These are phyloP conservation scores for Amaranthus tricolor DNA, from an alignment of 179 eudicot genomes.

Conservation along the genomic window DNA sequence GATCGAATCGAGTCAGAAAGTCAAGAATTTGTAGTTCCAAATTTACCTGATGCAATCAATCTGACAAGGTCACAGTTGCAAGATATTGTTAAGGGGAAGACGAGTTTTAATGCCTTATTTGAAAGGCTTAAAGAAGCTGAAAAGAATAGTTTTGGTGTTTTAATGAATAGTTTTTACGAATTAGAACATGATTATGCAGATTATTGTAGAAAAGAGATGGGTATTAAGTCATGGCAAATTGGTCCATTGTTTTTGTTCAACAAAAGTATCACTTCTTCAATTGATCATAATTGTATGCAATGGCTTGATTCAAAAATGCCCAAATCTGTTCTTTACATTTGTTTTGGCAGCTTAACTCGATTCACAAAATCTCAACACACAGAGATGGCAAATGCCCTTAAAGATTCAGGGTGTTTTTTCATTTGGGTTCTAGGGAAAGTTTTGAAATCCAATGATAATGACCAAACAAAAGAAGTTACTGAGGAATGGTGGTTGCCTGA, in stretches of 20 bases:
- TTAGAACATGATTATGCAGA: slow-evolving; percentile 34
- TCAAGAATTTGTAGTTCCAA: slow-evolving; percentile 39
- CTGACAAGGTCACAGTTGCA: slow-evolving; percentile 44
- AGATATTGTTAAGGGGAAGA: slow-evolving; percentile 33
- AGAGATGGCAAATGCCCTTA: slow-evolving; percentile 44
- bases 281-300: slow-evolving; percentile 24
- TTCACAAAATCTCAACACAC: slow-evolving; percentile 36
- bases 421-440: slow-evolving; percentile 41
- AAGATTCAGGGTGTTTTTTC: slow-evolving; percentile 27
- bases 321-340: slow-evolving; percentile 37
- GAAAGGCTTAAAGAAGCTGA: slow-evolving; percentile 40
- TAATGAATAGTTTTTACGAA: slow-evolving; percentile 43
- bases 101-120: slow-evolving; percentile 28
- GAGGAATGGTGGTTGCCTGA: slow-evolving; percentile 40
- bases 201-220: slow-evolving; percentile 31
- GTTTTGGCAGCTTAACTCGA: slow-evolving; percentile 50
- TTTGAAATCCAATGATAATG: slow-evolving; percentile 12
- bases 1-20: slow-evolving; percentile 28
- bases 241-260: slow-evolving; percentile 38
- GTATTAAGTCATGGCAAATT: slow-evolving; percentile 41
- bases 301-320: slow-evolving; percentile 46
- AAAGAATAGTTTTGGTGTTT: slow-evolving; percentile 35
- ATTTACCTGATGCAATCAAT: slow-evolving; percentile 33
- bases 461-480: neutral
- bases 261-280: slow-evolving; percentile 17